These are phyloP conservation scores for Moesziomyces antarcticus DNA, from an alignment of 1,284 basidiomycete species.

Conservation along the genomic window DNA sequence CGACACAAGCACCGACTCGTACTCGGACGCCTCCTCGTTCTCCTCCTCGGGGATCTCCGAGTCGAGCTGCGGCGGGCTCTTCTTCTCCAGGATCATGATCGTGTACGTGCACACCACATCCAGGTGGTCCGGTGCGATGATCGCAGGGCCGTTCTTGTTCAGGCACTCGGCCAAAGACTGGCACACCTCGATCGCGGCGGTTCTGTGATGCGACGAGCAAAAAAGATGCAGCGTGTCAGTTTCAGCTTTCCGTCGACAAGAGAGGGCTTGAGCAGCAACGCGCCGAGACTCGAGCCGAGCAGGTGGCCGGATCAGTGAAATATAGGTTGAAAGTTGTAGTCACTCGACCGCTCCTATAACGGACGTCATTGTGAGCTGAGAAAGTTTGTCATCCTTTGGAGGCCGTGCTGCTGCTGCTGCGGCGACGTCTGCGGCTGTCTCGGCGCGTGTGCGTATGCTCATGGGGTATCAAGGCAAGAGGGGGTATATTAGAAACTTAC, in stretches of 20 bases:
- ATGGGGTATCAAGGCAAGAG: neutral
- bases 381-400: conserved; percentile 74
- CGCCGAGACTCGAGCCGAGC: conserved; percentile 3
- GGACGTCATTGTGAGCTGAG: conserved; percentile 88
- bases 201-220: conserved; percentile 71
- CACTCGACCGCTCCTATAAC: conserved; percentile 52
- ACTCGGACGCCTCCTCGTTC: conserved; percentile 81
- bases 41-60: conserved; percentile 88
- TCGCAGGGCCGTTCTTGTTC: conserved; percentile 86
- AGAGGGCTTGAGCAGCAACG: neutral
- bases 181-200: conserved; percentile 86
- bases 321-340: conserved; percentile 54
- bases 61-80: conserved; percentile 83
- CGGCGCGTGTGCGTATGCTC: conserved; percentile 13
- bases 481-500: conserved; percentile 73
- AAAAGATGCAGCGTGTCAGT: conserved; percentile 24
- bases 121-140: conserved; percentile 72
- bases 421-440: neutral
- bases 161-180: conserved; percentile 88
- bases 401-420: neutral
- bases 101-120: conserved; percentile 70
- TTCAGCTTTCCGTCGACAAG: neutral
- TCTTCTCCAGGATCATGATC: conserved; percentile 77
- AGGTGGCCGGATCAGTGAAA: conserved; percentile 42
- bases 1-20: conserved; percentile 93